A percentile compares a stretch with the other conserved stretches of the same genome.
These are phyloP conservation scores for Coniochaeta sp. DNA, from an alignment of 2,329 filamentous ascomycete species.

Conservation along the genomic window DNA sequence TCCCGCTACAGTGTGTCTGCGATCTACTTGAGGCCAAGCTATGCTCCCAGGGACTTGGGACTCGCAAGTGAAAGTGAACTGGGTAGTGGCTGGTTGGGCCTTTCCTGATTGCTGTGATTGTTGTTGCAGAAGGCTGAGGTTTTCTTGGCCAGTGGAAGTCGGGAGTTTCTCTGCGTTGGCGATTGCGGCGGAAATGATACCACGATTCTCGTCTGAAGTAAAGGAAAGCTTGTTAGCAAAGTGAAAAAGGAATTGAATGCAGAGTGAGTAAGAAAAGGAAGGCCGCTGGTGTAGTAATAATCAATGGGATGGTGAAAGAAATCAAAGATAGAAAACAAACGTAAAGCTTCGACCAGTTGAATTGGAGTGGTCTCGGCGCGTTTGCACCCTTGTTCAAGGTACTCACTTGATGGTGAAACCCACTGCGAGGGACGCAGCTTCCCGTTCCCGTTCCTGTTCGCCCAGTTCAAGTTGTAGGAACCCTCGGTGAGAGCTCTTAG, in stretches of 20 bases:
- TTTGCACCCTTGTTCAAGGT: too few species aligned
- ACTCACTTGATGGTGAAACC: slow-evolving; percentile 40
- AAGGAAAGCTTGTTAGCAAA: slow-evolving; percentile 5
- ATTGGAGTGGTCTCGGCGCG: too few species aligned
- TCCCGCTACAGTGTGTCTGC: slow-evolving; percentile 10
- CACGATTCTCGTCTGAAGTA: slow-evolving; percentile 44
- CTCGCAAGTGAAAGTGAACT: slow-evolving; percentile 96
- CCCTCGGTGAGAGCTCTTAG: slow-evolving; percentile 53
- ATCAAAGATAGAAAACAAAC: slow-evolving; percentile 3
- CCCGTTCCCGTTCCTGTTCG: too few species aligned
- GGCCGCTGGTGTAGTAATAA: neutral
- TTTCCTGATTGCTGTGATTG: slow-evolving; percentile 52
- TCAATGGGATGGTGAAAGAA: neutral
- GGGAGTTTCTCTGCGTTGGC: slow-evolving; percentile 73
- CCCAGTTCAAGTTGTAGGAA: slow-evolving; percentile 47
- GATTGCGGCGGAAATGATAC: slow-evolving; percentile 89
- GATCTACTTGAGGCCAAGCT: slow-evolving; percentile 59
- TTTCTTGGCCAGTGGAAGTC: slow-evolving; percentile 63
- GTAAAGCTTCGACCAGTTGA: too few species aligned
- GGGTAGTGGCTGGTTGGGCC: slow-evolving; percentile 64
- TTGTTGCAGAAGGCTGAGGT: slow-evolving; percentile 70
- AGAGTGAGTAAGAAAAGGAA: too few species aligned
- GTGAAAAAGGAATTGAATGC: too few species aligned
- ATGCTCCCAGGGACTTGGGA: slow-evolving; percentile 78
- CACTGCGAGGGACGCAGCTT: slow-evolving; percentile 38